Evolutionary conservation across 768 basidiomycete genomes (phyloP).

Genomic region (Suillus plorans): DNA sequence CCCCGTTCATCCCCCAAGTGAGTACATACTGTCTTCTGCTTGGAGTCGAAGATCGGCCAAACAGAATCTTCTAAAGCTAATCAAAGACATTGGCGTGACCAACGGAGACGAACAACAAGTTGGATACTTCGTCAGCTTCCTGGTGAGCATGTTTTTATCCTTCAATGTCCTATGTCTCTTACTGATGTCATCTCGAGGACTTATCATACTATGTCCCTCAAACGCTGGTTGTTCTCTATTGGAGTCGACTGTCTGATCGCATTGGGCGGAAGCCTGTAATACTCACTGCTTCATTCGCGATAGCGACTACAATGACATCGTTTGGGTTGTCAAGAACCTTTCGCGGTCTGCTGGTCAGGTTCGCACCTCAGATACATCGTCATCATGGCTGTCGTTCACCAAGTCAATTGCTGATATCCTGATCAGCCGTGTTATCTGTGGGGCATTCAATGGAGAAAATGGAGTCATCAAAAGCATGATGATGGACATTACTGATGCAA

Average conservation of each 20-base stretch:
- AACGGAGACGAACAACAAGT: neutral
- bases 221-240: conserved; percentile 67
- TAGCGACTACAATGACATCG: conserved; percentile 66
- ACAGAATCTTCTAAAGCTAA: neutral
- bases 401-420: neutral
- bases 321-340: conserved; percentile 72
- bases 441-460: neutral
- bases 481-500: neutral
- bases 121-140: neutral
- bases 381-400: neutral
- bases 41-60: neutral
- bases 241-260: conserved; percentile 68
- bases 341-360: conserved; percentile 47
- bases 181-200: conserved; percentile 42
- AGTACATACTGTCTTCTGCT: neutral
- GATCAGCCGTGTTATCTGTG: neutral
- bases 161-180: neutral
- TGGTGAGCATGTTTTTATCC: neutral
- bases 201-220: conserved; percentile 74
- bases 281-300: conserved; percentile 57
- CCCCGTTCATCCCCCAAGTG: neutral
- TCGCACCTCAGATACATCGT: neutral
- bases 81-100: neutral
- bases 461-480: neutral
- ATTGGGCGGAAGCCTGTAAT: conserved; percentile 75